A percentile compares a stretch with the other conserved stretches of the same genome.
Evolutionary conservation across 352 stramenopile genomes (phyloP).

Genomic region (Aphanomyces astaci): DNA sequence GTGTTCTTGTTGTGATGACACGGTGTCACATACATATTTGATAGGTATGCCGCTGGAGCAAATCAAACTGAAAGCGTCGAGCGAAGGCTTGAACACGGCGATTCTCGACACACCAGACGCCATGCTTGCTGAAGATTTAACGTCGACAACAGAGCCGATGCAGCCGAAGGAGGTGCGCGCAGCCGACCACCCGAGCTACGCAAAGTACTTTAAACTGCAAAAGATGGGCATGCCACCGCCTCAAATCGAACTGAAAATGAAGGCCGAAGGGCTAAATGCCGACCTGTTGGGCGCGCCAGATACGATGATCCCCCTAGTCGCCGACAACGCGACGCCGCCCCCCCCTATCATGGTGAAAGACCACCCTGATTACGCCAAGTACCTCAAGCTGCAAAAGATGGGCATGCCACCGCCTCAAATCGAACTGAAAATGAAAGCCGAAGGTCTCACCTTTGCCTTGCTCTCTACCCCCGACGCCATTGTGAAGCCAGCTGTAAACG

Average conservation of each 20-base stretch:
- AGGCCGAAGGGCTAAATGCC: slow-evolving; percentile 74
- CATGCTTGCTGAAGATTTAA: neutral
- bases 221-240: slow-evolving; percentile 77
- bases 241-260: slow-evolving; percentile 89
- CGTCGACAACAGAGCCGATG: slow-evolving; percentile 49
- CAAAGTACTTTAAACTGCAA: slow-evolving; percentile 93
- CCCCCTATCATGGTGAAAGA: slow-evolving; percentile 25
- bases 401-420: slow-evolving; percentile 88
- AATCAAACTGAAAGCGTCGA: slow-evolving; percentile 24
- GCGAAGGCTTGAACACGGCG: slow-evolving; percentile 21
- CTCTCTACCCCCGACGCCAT: slow-evolving; percentile 77
- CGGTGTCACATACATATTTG: no score
- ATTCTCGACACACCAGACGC: slow-evolving; percentile 26
- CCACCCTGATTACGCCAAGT: slow-evolving; percentile 88
- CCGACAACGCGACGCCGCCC: slow-evolving; percentile 15
- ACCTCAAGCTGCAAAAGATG: slow-evolving; percentile 95
- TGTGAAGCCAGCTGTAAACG: no score
- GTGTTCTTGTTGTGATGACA: no score
- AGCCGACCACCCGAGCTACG: slow-evolving; percentile 61
- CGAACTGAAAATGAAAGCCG: slow-evolving; percentile 87
- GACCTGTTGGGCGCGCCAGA: slow-evolving; percentile 66
- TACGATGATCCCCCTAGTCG: slow-evolving; percentile 40
- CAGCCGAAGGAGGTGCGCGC: slow-evolving; percentile 46
- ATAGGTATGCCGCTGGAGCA: slow-evolving; percentile 28
- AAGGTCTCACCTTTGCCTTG: slow-evolving; percentile 84